Conservation (phyloP, 495 filamentous ascomycete genomes). For the Hyaloscypha bicolor region DNA sequence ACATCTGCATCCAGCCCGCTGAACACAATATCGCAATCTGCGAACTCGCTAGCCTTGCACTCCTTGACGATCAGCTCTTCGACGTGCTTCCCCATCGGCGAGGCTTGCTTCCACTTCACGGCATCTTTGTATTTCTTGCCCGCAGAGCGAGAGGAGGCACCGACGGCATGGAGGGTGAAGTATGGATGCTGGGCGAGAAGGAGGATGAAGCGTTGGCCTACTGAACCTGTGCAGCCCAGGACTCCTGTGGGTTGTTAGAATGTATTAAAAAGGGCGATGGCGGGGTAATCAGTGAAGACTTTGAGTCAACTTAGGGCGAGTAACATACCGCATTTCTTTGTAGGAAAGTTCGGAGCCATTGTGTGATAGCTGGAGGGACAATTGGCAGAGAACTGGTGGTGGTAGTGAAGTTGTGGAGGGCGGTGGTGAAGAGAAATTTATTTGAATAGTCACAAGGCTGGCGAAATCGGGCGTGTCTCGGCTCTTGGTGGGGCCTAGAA, state of each 20-base stretch:
- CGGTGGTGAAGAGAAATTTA: not conserved
- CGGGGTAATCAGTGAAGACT: not conserved
- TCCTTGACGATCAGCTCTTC: slow-evolving; percentile 72
- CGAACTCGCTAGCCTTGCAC: slow-evolving; percentile 73
- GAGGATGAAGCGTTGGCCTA: slow-evolving; percentile 85
- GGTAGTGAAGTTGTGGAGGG: too few relatives aligned
- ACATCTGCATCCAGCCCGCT: slow-evolving; percentile 84
- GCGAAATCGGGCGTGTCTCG: not conserved
- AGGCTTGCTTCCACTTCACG: slow-evolving; percentile 81
- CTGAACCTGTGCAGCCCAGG: slow-evolving; percentile 75
- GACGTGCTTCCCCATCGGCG: slow-evolving; percentile 67
- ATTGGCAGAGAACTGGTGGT: too few relatives aligned
- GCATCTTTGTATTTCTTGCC: slow-evolving; percentile 85
- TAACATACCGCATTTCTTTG: slow-evolving; percentile 26
- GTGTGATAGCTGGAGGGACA: not conserved
- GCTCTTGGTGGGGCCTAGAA: not conserved
- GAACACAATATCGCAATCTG: slow-evolving; percentile 87
- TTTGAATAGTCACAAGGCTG: not conserved
- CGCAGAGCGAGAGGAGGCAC: slow-evolving; percentile 76
- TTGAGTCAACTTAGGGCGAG: not conserved
- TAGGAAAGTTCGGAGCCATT: slow-evolving; percentile 16
- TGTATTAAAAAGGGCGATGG: not conserved
- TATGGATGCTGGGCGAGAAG: slow-evolving; percentile 78
- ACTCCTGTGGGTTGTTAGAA: slow-evolving; percentile 49
- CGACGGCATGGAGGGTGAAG: slow-evolving; percentile 74